Conservation (phyloP, 495 filamentous ascomycete species). For the Penicillium desertorum region DNA sequence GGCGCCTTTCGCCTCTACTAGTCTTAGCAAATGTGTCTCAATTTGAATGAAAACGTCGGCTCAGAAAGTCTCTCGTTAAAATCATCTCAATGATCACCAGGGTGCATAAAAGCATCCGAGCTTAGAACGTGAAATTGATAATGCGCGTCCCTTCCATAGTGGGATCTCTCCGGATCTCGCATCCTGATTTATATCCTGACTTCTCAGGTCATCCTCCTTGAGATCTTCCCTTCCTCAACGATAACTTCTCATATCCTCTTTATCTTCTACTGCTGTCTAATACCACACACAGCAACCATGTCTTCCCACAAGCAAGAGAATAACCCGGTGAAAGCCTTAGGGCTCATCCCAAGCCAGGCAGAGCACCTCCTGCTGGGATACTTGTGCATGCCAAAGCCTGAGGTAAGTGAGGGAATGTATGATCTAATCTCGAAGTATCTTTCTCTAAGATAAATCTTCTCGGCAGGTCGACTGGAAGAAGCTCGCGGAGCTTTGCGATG, state of each 20-base stretch:
- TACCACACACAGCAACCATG: not conserved
- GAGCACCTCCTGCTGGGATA: not conserved
- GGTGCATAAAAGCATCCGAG: too few species aligned
- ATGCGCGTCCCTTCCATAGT: too few species aligned
- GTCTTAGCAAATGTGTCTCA: too few species aligned
- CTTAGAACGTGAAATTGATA: too few species aligned
- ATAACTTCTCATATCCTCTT: not conserved
- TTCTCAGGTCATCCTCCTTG: too few species aligned
- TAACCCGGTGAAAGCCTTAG: not conserved
- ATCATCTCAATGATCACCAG: too few species aligned
- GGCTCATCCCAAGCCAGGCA: not conserved
- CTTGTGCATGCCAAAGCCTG: not conserved
- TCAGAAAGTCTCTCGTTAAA: too few species aligned
- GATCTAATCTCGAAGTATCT: not conserved
- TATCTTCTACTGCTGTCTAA: not conserved
- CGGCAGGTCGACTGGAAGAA: not conserved
- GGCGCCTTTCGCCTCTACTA: too few species aligned
- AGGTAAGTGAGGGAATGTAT: not conserved
- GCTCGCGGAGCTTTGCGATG: not conserved
- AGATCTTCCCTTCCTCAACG: too few species aligned
- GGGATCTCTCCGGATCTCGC: too few species aligned
- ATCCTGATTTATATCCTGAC: too few species aligned
- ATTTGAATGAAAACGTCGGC: too few species aligned
- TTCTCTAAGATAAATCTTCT: not conserved
- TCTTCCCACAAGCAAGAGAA: not conserved